Percentiles rank a stretch among this genome's conserved stretches.
phyloP scores from a whole-genome alignment of 805 yeast species.

The Hanseniaspora opuntiae region DNA sequence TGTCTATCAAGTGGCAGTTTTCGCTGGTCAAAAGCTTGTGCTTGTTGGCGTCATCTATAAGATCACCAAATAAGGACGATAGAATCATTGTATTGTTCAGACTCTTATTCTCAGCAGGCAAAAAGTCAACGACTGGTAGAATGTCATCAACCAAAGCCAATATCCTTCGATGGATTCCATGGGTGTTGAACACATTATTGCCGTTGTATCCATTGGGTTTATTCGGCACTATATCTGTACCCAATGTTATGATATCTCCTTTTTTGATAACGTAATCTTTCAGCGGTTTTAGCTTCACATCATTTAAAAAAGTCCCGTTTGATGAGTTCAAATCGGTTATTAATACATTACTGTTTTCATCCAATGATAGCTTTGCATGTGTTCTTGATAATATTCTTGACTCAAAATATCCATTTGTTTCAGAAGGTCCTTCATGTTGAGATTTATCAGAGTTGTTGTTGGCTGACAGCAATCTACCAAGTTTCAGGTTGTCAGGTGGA shows the following conservation, averaged over 20 bases:
- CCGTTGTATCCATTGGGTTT: slow-evolving; percentile 24
- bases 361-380: slow-evolving; percentile 78
- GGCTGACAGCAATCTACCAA: slow-evolving; percentile 71
- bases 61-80: slow-evolving; percentile 47
- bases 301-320: slow-evolving; percentile 88
- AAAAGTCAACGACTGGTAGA: slow-evolving; percentile 26
- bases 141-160: slow-evolving; percentile 68
- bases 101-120: slow-evolving; percentile 7
- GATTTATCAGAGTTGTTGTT: slow-evolving; percentile 11
- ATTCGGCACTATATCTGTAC: slow-evolving; percentile 55
- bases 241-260: slow-evolving; percentile 86
- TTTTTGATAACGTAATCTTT: slow-evolving; percentile 47
- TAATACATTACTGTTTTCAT: slow-evolving; percentile 48
- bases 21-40: slow-evolving; percentile 37
- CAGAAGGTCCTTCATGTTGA: slow-evolving; percentile 11
- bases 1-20: slow-evolving; percentile 29
- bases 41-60: slow-evolving; percentile 34
- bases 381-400: slow-evolving; percentile 83
- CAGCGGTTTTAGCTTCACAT: slow-evolving; percentile 41
- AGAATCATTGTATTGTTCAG: slow-evolving; percentile 13
- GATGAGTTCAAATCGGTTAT: slow-evolving; percentile 79
- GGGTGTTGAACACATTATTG: slow-evolving; percentile 26
- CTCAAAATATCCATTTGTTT: slow-evolving; percentile 74
- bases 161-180: slow-evolving; percentile 66
- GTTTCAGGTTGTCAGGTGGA: slow-evolving; percentile 66